phyloP scores from a whole-genome alignment of 352 stramenopile genomes.

The Poterioochromonas sp. region DNA sequence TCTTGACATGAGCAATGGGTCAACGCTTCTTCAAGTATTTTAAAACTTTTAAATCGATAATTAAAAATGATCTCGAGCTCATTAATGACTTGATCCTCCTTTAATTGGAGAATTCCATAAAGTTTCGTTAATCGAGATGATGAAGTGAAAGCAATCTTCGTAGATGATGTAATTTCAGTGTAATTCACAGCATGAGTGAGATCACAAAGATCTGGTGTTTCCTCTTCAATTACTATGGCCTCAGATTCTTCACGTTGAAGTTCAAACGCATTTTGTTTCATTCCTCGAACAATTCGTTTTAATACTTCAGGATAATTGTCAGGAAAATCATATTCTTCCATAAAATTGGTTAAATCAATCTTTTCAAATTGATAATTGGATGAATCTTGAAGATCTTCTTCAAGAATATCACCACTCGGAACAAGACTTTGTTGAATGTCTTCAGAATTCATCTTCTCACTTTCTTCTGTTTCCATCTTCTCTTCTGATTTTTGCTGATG shows the following conservation, averaged over 20 bases:
- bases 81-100: not conserved
- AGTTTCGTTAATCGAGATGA: not conserved
- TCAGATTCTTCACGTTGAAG: not conserved
- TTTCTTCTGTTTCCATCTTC: not conserved
- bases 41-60: not conserved
- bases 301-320: not conserved
- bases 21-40: not conserved
- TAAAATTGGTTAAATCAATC: too few relatives aligned
- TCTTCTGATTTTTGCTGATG: not conserved
- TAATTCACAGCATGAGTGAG: too few relatives aligned
- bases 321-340: too few relatives aligned
- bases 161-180: not conserved
- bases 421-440: not conserved
- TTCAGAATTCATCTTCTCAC: not conserved
- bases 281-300: not conserved
- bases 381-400: too few relatives aligned
- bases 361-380: too few relatives aligned
- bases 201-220: too few relatives aligned
- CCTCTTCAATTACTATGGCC: not conserved
- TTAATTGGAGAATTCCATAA: too few relatives aligned
- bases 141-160: not conserved
- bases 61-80: not conserved
- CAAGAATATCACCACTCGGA: too few relatives aligned
- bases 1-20: constrained; percentile 6
- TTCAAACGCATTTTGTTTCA: not conserved